phyloP scores from a whole-genome alignment of 768 basidiomycete genomes.

The Zangia roseola region DNA sequence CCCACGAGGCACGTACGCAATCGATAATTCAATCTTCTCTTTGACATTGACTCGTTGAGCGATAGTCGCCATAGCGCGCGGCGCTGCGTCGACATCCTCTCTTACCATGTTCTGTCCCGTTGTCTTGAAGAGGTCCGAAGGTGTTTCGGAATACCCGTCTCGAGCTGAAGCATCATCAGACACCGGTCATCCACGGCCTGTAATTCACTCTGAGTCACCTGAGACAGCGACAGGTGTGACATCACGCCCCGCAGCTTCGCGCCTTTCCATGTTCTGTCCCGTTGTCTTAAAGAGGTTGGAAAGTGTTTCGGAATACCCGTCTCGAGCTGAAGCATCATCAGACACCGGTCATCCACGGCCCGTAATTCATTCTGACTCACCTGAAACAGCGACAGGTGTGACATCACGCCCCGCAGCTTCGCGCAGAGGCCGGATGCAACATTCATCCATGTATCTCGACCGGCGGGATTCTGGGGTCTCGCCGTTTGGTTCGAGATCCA shows the following conservation, averaged over 20 bases:
- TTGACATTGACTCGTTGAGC: conserved; percentile 18
- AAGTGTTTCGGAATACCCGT: too few relatives aligned
- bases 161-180: too few relatives aligned
- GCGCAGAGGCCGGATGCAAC: conserved; percentile 3
- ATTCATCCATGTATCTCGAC: neutral
- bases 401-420: neutral
- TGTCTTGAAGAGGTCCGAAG: too few relatives aligned
- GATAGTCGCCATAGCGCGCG: conserved; percentile 8
- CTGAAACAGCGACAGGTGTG: conserved; percentile 4
- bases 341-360: neutral
- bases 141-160: too few relatives aligned
- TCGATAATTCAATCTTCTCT: conserved; percentile 13
- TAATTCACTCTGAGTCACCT: neutral
- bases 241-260: neutral
- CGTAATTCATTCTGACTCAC: neutral
- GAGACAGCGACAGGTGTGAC: conserved; percentile 6
- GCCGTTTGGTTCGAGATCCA: conserved; percentile 1
- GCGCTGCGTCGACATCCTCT: conserved; percentile 8
- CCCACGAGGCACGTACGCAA: conserved; percentile 1
- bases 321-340: too few relatives aligned
- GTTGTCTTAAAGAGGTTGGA: too few relatives aligned
- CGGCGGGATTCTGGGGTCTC: neutral
- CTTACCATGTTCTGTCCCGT: neutral
- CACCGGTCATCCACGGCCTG: neutral
- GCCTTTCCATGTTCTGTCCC: too few relatives aligned